Evolutionary conservation across 176 grass and related monocot genomes (phyloP), one percentile per base, ranked within the genome.

Genomic region (Carex pumila): DNA sequence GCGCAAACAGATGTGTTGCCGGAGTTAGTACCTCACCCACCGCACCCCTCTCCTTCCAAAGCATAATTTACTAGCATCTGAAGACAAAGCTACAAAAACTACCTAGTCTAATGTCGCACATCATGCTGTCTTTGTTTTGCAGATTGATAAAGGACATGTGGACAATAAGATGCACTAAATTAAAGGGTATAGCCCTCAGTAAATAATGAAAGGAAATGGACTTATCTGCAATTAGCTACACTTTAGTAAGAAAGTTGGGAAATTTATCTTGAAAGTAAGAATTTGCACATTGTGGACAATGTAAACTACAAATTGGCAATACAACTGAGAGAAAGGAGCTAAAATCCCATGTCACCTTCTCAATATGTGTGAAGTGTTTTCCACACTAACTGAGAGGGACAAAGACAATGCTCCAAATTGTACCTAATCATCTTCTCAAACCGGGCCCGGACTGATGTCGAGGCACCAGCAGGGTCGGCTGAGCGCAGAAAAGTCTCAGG

Each of bases 381-480:
- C 56, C 22, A 56, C 50, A 56, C 50, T 30, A 31, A 77, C 13
- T 25, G 11, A 60, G 31, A 81, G 17, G 15, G 4, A 64, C 11
- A 61, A 8, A 81, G 21, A 81, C 36, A 82, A 7, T 66, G 5
- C 21, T 15, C 73, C 50, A 5, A 78, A 78, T 34, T 78, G 39
- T 68, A 83, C 81, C 81, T 64, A 34, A 98, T 98, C 96, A 98
- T 95, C 88, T 82, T 19, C 96, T 98, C 96, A 83, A 98, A 98
- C 80, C 96, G 91, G 25, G 74, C 96, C 70, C 96, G 89, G 88
- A 98, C 93, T 17, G 96, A 93, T 22, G 32, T 57, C 5, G 88
- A 86, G 34, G 81, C 94, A 6, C 87, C 88, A 0, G 89, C 81
- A 3, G 83, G 91, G 4, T 71, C 77, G 1, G 85, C 89, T 30